Conservation (phyloP, 1,284 basidiomycete genomes). For the Moesziomyces sp. region DNA sequence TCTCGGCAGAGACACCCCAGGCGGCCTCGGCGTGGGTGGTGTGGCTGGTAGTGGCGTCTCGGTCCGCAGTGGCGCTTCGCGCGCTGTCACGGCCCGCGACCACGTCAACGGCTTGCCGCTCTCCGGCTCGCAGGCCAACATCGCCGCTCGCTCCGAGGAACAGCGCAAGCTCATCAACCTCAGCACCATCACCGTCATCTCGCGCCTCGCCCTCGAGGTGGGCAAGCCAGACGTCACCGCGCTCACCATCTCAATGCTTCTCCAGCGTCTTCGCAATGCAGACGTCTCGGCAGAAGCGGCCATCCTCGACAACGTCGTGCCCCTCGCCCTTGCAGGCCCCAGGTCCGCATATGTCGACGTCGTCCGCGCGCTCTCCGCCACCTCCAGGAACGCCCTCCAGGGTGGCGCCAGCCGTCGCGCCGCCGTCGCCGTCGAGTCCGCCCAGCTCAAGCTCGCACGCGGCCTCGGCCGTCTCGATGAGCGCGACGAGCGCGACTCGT, state of each 20-base stretch:
- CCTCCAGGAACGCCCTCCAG: slow-evolving; percentile 77
- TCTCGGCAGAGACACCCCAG: slow-evolving; percentile 76
- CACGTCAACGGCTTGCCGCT: slow-evolving; percentile 34
- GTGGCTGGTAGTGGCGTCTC: slow-evolving; percentile 71
- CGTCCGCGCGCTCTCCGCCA: slow-evolving; percentile 83
- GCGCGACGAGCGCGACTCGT: slow-evolving; percentile 35
- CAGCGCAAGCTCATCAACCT: slow-evolving; percentile 85
- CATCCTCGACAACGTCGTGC: slow-evolving; percentile 89
- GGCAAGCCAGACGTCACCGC: slow-evolving; percentile 57
- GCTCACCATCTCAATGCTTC: slow-evolving; percentile 81
- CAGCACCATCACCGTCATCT: slow-evolving; percentile 76
- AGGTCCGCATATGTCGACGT: slow-evolving; percentile 84
- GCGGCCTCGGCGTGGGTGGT: slow-evolving; percentile 69
- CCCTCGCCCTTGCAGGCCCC: slow-evolving; percentile 83
- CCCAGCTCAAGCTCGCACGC: slow-evolving; percentile 53
- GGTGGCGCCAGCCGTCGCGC: slow-evolving; percentile 47
- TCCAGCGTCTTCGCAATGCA: slow-evolving; percentile 85
- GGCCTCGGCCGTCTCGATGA: slow-evolving; percentile 53
- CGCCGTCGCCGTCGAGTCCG: slow-evolving; percentile 65
- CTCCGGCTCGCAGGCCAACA: slow-evolving; percentile 44
- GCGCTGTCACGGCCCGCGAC: slow-evolving; percentile 46
- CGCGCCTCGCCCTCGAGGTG: slow-evolving; percentile 60
- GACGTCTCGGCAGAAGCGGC: slow-evolving; percentile 88
- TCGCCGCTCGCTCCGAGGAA: slow-evolving; percentile 75
- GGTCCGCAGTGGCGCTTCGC: slow-evolving; percentile 70